Evolutionary conservation across 2,329 filamentous ascomycete species (phyloP).

Genomic region (Elsinoe perseae): DNA sequence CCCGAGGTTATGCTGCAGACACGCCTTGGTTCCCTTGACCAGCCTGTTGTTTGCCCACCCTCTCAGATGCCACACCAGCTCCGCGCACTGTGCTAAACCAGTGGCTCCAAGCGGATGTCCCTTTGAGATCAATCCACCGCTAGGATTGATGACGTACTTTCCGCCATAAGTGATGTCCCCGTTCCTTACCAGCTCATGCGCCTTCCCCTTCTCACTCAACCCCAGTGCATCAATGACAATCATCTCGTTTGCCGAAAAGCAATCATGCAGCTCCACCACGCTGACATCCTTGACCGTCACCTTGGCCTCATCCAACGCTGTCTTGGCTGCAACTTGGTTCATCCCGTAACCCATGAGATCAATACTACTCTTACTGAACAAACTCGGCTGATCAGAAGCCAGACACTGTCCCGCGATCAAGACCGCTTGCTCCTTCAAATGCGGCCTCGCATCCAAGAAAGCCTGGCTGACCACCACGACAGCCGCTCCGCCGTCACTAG

Average conservation of each 20-base stretch:
- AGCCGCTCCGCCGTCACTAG: constrained; percentile 84
- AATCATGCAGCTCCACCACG: constrained; percentile 91
- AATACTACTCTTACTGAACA: constrained; percentile 75
- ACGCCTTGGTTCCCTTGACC: constrained; percentile 59
- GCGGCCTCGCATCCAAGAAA: constrained; percentile 77
- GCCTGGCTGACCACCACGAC: constrained; percentile 80
- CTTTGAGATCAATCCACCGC: constrained; percentile 90
- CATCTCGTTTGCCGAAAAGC: constrained; percentile 94
- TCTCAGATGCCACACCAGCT: constrained; percentile 89
- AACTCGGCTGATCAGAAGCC: constrained; percentile 70
- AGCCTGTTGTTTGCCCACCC: constrained; percentile 92
- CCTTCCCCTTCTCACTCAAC: constrained; percentile 67
- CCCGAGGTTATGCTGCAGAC: constrained; percentile 87
- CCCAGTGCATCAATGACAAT: constrained; percentile 80
- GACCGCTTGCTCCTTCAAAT: constrained; percentile 75
- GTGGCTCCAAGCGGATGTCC: constrained; percentile 91
- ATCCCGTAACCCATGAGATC: constrained; percentile 87
- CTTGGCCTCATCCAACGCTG: constrained; percentile 67
- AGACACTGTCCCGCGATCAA: constrained; percentile 81
- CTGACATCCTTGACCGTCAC: constrained; percentile 60
- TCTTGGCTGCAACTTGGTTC: constrained; percentile 60
- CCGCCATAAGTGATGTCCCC: constrained; percentile 91
- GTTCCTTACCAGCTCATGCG: constrained; percentile 78
- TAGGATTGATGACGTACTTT: constrained; percentile 78
- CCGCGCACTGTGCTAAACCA: constrained; percentile 90